A percentile compares a stretch with the other conserved stretches of the same genome.
These are phyloP conservation scores for Pyricularia grisea DNA, from an alignment of 2,329 filamentous ascomycete species.

Conservation along the genomic window DNA sequence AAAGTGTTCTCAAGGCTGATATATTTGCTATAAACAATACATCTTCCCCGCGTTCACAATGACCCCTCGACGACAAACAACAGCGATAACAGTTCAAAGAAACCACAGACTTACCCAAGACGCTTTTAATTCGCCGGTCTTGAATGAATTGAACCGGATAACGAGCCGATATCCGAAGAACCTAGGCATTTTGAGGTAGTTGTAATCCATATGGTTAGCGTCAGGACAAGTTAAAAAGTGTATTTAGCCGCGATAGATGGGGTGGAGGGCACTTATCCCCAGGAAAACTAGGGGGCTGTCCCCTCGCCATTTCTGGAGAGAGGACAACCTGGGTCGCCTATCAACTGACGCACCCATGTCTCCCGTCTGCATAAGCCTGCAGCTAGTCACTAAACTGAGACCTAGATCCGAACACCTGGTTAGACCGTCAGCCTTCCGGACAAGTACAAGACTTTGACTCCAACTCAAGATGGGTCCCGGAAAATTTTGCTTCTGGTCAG, in stretches of 20 bases:
- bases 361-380: constrained; percentile 5
- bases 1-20: too few relatives aligned
- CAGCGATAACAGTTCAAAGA: not conserved
- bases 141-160: not conserved
- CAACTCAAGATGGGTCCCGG: constrained; percentile 85
- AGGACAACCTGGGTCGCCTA: constrained; percentile 37
- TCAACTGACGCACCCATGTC: constrained; percentile 4
- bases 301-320: constrained; percentile 40
- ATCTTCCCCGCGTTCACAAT: too few relatives aligned
- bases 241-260: not conserved
- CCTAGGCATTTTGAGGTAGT: not conserved
- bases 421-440: constrained; percentile 37
- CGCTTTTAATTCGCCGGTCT: not conserved
- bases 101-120: not conserved
- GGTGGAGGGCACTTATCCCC: constrained; percentile 38
- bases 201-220: not conserved
- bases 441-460: constrained; percentile 91
- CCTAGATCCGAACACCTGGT: not conserved
- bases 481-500: constrained; percentile 3
- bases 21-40: too few relatives aligned
- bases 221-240: not conserved
- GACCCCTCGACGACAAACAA: too few relatives aligned
- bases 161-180: not conserved
- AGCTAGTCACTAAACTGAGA: not conserved
- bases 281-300: constrained; percentile 32